These are phyloP conservation scores for Globisporangium apiculatum DNA, from an alignment of 352 stramenopile genomes.

Conservation along the genomic window DNA sequence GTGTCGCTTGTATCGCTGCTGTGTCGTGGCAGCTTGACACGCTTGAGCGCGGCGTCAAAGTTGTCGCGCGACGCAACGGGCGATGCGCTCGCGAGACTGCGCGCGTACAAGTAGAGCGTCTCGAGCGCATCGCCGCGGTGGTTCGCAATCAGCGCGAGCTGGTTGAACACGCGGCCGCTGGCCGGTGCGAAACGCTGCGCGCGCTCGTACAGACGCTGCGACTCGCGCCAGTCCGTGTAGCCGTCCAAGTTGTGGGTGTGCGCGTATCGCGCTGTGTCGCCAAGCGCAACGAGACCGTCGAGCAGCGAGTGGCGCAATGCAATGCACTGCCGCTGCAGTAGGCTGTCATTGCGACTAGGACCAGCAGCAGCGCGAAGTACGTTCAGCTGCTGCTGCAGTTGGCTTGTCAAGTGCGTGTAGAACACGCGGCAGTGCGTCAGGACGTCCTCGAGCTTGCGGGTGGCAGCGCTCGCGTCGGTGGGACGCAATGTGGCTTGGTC, in stretches of 20 bases:
- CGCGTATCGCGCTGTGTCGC: constrained; percentile 37
- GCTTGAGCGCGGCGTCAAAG: constrained; percentile 24
- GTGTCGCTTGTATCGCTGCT: no score
- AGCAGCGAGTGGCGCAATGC: constrained; percentile 27
- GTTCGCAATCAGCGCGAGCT: constrained; percentile 41
- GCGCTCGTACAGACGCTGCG: constrained; percentile 26
- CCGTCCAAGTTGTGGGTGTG: constrained; percentile 13
- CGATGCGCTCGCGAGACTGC: constrained; percentile 30
- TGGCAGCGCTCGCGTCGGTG: constrained; percentile 1
- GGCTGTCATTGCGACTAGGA: neutral
- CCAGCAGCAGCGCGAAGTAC: neutral
- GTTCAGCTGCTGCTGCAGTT: neutral
- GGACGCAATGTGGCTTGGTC: constrained; percentile 9
- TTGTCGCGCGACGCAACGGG: constrained; percentile 35
- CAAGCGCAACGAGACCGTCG: constrained; percentile 36
- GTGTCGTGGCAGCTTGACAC: neutral
- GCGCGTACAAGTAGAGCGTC: constrained; percentile 36
- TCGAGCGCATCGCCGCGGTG: constrained; percentile 23
- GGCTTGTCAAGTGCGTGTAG: constrained; percentile 7
- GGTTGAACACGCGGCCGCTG: constrained; percentile 56
- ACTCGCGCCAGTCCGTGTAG: constrained; percentile 20
- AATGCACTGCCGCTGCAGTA: neutral
- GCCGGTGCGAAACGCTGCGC: constrained; percentile 30
- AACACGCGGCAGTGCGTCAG: constrained; percentile 9
- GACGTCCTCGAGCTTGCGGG: constrained; percentile 1